Evolutionary conservation across 345 rosid genomes (phyloP).

Genomic region (Tarenaya hassleriana): DNA sequence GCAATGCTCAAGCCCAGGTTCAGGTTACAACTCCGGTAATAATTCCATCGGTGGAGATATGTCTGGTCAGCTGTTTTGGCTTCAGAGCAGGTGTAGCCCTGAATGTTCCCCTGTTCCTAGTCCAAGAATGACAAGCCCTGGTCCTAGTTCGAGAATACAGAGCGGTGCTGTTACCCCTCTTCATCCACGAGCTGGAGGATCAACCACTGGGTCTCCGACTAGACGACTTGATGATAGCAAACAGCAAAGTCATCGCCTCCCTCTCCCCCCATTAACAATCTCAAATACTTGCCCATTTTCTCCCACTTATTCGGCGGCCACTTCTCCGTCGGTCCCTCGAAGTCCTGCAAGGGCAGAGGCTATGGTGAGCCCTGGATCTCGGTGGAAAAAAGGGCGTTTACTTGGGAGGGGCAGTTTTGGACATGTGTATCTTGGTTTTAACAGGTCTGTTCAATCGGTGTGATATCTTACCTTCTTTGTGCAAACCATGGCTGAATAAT

Average conservation of each 20-base stretch:
- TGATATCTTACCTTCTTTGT: slow-evolving; percentile 7
- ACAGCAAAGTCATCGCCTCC: slow-evolving; percentile 80
- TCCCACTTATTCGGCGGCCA: slow-evolving; percentile 76
- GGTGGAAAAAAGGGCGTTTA: slow-evolving; percentile 60
- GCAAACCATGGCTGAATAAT: neutral
- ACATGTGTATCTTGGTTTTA: slow-evolving; percentile 67
- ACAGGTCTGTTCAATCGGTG: slow-evolving; percentile 36
- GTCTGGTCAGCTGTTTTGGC: slow-evolving; percentile 88
- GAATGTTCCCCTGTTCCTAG: slow-evolving; percentile 95
- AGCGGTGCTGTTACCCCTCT: slow-evolving; percentile 98
- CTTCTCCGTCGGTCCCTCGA: slow-evolving; percentile 92
- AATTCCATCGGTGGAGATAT: slow-evolving; percentile 93
- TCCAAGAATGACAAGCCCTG: slow-evolving; percentile 96
- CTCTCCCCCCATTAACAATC: slow-evolving; percentile 76
- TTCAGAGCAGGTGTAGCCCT: slow-evolving; percentile 87
- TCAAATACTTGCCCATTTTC: slow-evolving; percentile 76
- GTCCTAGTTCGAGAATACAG: slow-evolving; percentile 92
- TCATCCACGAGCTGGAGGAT: slow-evolving; percentile 87
- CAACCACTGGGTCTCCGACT: slow-evolving; percentile 55
- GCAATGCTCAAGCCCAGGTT: slow-evolving; percentile 96
- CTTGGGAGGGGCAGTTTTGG: slow-evolving; percentile 65
- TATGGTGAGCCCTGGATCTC: slow-evolving; percentile 56
- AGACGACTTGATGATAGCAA: slow-evolving; percentile 75
- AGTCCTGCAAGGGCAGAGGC: slow-evolving; percentile 90
- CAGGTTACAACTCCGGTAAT: slow-evolving; percentile 93